A percentile compares a stretch with the other conserved stretches of the same genome.
Conservation (phyloP, 176 grass and related monocot genomes). For the Avena sativa region DNA sequence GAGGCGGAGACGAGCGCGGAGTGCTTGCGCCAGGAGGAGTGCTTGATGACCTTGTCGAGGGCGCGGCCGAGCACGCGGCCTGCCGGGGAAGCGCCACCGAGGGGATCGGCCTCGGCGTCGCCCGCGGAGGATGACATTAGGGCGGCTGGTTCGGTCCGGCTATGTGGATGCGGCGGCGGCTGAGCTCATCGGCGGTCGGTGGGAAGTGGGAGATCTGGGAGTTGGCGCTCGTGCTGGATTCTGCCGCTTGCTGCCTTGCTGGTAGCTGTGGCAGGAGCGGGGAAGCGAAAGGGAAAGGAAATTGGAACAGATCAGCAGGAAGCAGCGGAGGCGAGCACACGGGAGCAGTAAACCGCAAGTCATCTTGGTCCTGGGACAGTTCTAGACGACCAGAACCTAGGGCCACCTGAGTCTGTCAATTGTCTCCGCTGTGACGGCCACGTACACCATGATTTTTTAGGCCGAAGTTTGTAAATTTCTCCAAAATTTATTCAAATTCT, state of each 20-base stretch:
- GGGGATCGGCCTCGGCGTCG: slow-evolving; percentile 34
- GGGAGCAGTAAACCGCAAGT: slow-evolving; percentile 26
- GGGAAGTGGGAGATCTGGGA: slow-evolving; percentile 42
- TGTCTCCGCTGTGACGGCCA: not conserved
- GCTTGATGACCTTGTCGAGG: slow-evolving; percentile 98
- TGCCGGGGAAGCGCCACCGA: slow-evolving; percentile 57
- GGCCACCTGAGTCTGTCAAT: not conserved
- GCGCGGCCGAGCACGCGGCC: slow-evolving; percentile 70
- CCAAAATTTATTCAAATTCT: too few species aligned
- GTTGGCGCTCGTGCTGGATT: slow-evolving; percentile 6
- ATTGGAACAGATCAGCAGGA: slow-evolving; percentile 19
- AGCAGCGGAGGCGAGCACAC: not conserved
- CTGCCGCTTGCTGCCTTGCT: not conserved
- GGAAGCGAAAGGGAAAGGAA: not conserved
- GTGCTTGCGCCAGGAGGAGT: slow-evolving; percentile 91
- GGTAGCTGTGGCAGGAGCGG: slow-evolving; percentile 32
- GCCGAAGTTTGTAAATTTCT: too few species aligned
- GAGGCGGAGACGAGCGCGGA: slow-evolving; percentile 78
- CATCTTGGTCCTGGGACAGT: not conserved
- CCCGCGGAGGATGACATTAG: slow-evolving; percentile 47
- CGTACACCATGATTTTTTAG: not conserved
- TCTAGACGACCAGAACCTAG: not conserved
- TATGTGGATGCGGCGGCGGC: slow-evolving; percentile 16
- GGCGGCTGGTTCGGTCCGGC: not conserved
- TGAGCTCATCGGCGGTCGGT: slow-evolving; percentile 34